Evolutionary conservation across 768 basidiomycete genomes (phyloP), one percentile per base, ranked within the genome.

Genomic region (Russula foetens): DNA sequence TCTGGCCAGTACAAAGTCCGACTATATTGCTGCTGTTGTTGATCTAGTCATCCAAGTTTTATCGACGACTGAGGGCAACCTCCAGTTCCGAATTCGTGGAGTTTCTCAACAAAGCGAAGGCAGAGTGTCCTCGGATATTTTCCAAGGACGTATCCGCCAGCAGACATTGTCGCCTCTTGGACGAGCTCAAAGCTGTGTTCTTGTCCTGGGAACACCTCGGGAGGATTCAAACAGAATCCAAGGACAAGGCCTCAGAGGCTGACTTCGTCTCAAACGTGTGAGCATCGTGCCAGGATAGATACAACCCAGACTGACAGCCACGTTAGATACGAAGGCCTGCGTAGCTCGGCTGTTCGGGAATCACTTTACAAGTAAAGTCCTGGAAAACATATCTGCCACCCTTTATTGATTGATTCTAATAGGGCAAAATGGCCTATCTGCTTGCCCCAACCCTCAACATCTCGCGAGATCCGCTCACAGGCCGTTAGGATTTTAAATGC

Each of bases 261-360:
- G 82, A 82, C 62, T 81, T 75, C 58, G 80, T 75, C 17, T 75
- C 76, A n/a, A 79, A 79, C 52, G 80, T 83, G 80, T 84, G 68
- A 51, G 80, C 69, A 11, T 44, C 29, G 2, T 21, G 21, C 23
- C 26, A 33, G n/a, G 24, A 19, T 50, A 33, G 26, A 23, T 45
- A 29, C 33, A 14, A 23, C 11, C n/a, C 55, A 31, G 45, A 24
- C 48, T 58, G 47, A 56, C 28, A 11, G 14, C 12, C 46, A 28
- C 29, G 15, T 56, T 58, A 81, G 80, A 7, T 82, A 83, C 58
- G 77, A 80, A 58, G 67, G 76, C 24, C 72, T 83, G 45, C 78
- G 82, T 23, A 77, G 74, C 49, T 72, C 77, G 47, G 79, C 79
- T 2, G 64, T 81, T 9, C 68, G 67, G 26, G 63, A 70, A 26